A percentile compares a stretch with the other conserved stretches of the same genome.
Evolutionary conservation across 1,284 basidiomycete species (phyloP).

Genomic region (Pseudozyma pruni): DNA sequence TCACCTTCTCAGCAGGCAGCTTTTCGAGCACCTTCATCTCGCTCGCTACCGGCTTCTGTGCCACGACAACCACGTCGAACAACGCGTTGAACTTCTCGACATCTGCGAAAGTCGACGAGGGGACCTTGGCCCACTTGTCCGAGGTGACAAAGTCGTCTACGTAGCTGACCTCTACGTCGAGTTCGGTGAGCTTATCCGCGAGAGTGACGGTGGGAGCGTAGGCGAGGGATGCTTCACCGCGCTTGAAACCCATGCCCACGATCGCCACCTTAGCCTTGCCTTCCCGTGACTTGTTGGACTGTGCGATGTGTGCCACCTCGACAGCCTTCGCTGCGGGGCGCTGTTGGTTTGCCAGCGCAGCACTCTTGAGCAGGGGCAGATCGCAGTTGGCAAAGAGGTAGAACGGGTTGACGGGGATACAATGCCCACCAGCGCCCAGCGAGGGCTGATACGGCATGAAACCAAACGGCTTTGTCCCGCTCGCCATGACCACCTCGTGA

Average conservation of each 20-base stretch:
- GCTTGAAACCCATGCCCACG: slow-evolving; percentile 40
- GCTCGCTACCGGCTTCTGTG: slow-evolving; percentile 22
- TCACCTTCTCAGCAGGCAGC: slow-evolving; percentile 8
- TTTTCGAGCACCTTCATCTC: slow-evolving; percentile 18
- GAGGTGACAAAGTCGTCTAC: slow-evolving; percentile 28
- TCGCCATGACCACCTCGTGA: slow-evolving; percentile 33
- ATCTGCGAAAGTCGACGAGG: slow-evolving; percentile 6
- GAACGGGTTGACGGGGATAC: slow-evolving; percentile 41
- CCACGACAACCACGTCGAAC: slow-evolving; percentile 30
- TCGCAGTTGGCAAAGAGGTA: slow-evolving; percentile 39
- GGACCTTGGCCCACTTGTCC: slow-evolving; percentile 25
- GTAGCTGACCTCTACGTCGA: slow-evolving; percentile 26
- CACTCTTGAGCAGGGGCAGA: slow-evolving; percentile 22
- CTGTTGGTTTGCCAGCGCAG: slow-evolving; percentile 25
- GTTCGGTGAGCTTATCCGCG: slow-evolving; percentile 25
- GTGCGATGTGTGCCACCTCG: slow-evolving; percentile 15
- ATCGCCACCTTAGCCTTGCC: slow-evolving; percentile 10
- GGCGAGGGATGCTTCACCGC: slow-evolving; percentile 27
- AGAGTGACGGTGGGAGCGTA: slow-evolving; percentile 38
- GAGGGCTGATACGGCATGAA: slow-evolving; percentile 35
- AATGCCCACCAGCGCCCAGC: slow-evolving; percentile 37
- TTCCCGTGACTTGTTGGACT: neutral
- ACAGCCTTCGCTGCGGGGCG: slow-evolving; percentile 16
- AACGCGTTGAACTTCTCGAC: slow-evolving; percentile 5
- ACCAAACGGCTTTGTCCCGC: slow-evolving; percentile 37